These are phyloP conservation scores for Globisporangium iwayamae DNA, from an alignment of 352 stramenopile genomes.

Conservation along the genomic window DNA sequence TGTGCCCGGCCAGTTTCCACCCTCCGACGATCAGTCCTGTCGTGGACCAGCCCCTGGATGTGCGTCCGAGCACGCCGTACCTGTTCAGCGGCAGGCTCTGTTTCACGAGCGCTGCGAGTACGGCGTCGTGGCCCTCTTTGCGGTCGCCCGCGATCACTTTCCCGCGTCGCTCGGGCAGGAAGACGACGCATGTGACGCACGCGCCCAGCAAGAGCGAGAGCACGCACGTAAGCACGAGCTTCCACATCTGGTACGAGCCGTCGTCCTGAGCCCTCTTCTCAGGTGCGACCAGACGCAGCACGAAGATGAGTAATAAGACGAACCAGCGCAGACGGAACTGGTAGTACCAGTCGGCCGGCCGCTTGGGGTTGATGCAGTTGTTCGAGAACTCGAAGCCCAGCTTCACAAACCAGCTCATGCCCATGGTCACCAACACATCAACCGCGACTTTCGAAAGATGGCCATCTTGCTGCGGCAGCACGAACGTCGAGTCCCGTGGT, in stretches of 20 bases:
- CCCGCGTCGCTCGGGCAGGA: conserved; percentile 22
- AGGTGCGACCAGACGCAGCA: conserved; percentile 24
- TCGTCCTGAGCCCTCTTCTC: conserved; percentile 8
- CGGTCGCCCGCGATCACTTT: conserved; percentile 28
- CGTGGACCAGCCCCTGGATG: conserved; percentile 39
- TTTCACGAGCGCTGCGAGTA: conserved; percentile 39
- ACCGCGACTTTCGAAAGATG: conserved; percentile 18
- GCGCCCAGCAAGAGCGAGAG: conserved; percentile 23
- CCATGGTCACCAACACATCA: conserved; percentile 40
- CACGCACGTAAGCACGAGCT: conserved; percentile 17
- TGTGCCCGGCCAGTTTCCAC: conserved; percentile 28
- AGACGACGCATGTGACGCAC: conserved; percentile 25
- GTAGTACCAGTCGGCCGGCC: conserved; percentile 29
- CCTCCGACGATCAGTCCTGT: conserved; percentile 39
- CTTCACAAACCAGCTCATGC: conserved; percentile 54
- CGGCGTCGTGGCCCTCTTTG: conserved; percentile 30
- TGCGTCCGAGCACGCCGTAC: conserved; percentile 44
- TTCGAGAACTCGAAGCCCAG: conserved; percentile 43
- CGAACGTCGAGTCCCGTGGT: conserved; percentile 22
- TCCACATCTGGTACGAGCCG: conserved; percentile 12
- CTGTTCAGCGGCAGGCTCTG: conserved; percentile 45
- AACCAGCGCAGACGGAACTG: conserved; percentile 32
- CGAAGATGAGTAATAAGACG: conserved; percentile 28
- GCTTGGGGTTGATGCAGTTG: conserved; percentile 24
- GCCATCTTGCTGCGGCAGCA: conserved; percentile 17